A percentile compares a stretch with the other conserved stretches of the same genome.
phyloP scores from a whole-genome alignment of 2,329 filamentous ascomycete genomes.

The Teratosphaeria pseudoeucalypti region DNA sequence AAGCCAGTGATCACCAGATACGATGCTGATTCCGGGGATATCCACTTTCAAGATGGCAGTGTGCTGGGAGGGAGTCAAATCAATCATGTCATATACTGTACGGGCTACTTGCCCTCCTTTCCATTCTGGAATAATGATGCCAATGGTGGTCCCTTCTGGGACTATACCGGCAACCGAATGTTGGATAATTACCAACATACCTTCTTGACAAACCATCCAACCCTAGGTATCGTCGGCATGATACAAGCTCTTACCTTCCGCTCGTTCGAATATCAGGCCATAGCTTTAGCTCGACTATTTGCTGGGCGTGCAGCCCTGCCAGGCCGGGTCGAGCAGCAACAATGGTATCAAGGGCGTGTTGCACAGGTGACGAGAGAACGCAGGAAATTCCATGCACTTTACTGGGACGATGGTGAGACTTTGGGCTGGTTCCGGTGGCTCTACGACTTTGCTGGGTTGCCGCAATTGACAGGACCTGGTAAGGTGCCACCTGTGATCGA shows the following conservation, averaged over 20 bases:
- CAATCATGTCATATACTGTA: neutral
- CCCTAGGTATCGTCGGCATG: slow-evolving; percentile 43
- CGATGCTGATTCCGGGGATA: neutral
- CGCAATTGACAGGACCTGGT: slow-evolving; percentile 14
- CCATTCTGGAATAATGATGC: neutral
- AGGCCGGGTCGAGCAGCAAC: slow-evolving; percentile 4
- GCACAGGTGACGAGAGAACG: slow-evolving; percentile 21
- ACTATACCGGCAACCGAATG: neutral
- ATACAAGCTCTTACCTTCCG: slow-evolving; percentile 44
- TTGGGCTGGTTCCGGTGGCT: slow-evolving; percentile 37
- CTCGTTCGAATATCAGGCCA: slow-evolving; percentile 47
- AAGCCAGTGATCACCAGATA: slow-evolving; percentile 38
- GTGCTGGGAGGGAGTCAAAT: neutral
- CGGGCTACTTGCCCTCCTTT: neutral
- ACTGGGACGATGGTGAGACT: slow-evolving; percentile 44
- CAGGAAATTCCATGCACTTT: slow-evolving; percentile 43
- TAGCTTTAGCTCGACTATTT: slow-evolving; percentile 43
- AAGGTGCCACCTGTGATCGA: neutral
- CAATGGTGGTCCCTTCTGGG: neutral
- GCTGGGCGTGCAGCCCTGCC: slow-evolving; percentile 30
- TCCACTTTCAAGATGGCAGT: neutral
- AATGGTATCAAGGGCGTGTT: slow-evolving; percentile 38
- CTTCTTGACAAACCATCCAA: slow-evolving; percentile 30
- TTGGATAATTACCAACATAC: neutral
- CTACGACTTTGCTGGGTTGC: slow-evolving; percentile 41